Percentiles rank a stretch among this genome's conserved stretches.
Evolutionary conservation across 2,329 filamentous ascomycete species (phyloP).

Genomic region (Rhinocladiella similis): DNA sequence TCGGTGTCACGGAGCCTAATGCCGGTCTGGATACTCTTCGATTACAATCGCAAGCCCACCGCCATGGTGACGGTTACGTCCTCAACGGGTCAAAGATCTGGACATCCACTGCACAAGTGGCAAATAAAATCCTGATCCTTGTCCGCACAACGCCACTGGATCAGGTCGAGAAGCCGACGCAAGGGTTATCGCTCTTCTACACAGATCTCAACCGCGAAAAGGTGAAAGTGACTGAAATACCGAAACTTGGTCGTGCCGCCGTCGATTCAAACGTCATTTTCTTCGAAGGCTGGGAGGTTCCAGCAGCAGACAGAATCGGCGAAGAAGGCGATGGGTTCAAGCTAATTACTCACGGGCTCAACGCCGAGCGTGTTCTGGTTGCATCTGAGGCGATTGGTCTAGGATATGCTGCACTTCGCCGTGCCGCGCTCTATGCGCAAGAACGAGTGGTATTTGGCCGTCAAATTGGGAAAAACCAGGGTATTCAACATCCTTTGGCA

Average conservation of each 20-base stretch:
- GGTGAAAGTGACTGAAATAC: conserved; percentile 45
- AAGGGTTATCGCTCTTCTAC: conserved; percentile 49
- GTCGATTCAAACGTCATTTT: conserved; percentile 47
- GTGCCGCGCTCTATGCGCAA: conserved; percentile 48
- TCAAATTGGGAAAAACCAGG: conserved; percentile 61
- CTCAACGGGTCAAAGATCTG: conserved; percentile 46
- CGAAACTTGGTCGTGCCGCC: conserved; percentile 47
- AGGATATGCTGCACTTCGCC: conserved; percentile 45
- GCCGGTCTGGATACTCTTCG: conserved; percentile 46
- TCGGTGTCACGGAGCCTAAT: conserved; percentile 46
- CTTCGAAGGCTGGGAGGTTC: conserved; percentile 47
- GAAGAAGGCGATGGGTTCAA: conserved; percentile 48
- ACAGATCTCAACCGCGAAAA: conserved; percentile 38
- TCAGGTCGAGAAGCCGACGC: conserved; percentile 43
- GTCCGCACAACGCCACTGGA: conserved; percentile 44
- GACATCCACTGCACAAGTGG: conserved; percentile 48
- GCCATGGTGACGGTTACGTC: conserved; percentile 33
- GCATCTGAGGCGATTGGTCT: conserved; percentile 45
- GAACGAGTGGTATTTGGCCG: conserved; percentile 56
- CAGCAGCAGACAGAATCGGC: conserved; percentile 41
- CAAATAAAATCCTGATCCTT: conserved; percentile 46
- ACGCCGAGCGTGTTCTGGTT: conserved; percentile 40
- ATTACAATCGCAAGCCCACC: conserved; percentile 39
- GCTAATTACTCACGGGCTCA: conserved; percentile 44
- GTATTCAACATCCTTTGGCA: conserved; percentile 59